Evolutionary conservation across 2,329 filamentous ascomycete genomes (phyloP).

Genomic region (Colletotrichum tanaceti): DNA sequence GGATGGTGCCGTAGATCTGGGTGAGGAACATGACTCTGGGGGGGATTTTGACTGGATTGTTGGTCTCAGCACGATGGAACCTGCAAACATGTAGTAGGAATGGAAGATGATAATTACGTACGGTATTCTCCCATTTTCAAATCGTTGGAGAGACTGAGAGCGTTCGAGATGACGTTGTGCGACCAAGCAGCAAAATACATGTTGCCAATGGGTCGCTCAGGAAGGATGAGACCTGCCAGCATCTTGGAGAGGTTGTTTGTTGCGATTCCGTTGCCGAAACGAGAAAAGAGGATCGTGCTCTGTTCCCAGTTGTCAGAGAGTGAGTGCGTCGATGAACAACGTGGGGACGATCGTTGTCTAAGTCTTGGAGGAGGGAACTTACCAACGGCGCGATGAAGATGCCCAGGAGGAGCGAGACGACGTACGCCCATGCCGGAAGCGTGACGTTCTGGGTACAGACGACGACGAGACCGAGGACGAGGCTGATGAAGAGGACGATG

Average conservation of each 20-base stretch:
- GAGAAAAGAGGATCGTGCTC: constrained; percentile 64
- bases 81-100: accelerated
- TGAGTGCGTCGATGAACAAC: not conserved
- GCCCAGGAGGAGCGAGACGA: constrained; percentile 58
- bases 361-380: constrained; percentile 45
- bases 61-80: constrained; percentile 40
- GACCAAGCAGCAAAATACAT: constrained; percentile 71
- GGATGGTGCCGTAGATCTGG: constrained; percentile 65
- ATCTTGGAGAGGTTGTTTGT: constrained; percentile 70
- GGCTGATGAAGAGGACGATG: constrained; percentile 54
- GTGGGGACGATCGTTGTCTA: too few species aligned
- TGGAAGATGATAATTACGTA: constrained; percentile 47
- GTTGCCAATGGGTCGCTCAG: constrained; percentile 64
- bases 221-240: constrained; percentile 63
- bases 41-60: constrained; percentile 64
- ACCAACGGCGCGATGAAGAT: constrained; percentile 63
- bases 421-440: constrained; percentile 59
- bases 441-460: constrained; percentile 60
- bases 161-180: constrained; percentile 65
- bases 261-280: constrained; percentile 67
- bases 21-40: constrained; percentile 66
- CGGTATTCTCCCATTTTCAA: constrained; percentile 70
- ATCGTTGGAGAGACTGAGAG: constrained; percentile 63
- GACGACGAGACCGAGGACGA: constrained; percentile 60
- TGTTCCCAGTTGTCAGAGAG: constrained; percentile 42